Base-by-base conservation (phyloP, 257 asterid genomes). In the Haberlea rhodopensis region DNA sequence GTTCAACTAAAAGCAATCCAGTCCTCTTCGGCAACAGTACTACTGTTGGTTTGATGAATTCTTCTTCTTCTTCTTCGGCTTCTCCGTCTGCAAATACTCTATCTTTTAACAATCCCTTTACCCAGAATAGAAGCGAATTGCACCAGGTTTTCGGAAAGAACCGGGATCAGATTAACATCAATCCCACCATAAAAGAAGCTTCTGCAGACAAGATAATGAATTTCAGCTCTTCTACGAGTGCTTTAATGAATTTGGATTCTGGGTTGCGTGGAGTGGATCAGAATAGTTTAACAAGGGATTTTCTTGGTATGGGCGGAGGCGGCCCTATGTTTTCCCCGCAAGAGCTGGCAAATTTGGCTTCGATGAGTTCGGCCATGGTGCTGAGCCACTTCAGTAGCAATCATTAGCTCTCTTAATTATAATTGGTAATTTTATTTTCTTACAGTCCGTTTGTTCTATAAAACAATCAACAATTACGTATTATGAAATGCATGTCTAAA, bases 361-460 rank as follows among this genome's bases (percentile, higher is more conserved):
- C 92, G 8, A 82, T 90, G 85, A 81, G 75, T 68, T 80, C 95
- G 19, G 88, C 87, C 13, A 83, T 90, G 97, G 95, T 89, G 57
- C 72, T 90, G 67, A 77, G 78, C 83, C 90, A 85, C 75, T 85
- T 78, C 77, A 71, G 77, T 67, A 32, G 77, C 70, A 74, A 81
- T 61, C 86, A 73, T 68, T 82, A 86, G 81, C 75, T 16, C 57
- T 52, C 27, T 19, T 52, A 19, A 19, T 23, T 8, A 0, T 8
- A 8, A 19, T 8, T 8, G 57, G 26, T 52, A 19, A 52, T 52
- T 52, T 52, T 52, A 7, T 19, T 19, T 52, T 52, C 5, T 23
- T 23, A 52, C 57, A 52, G 27, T 19, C 16, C 27, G 57, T 43
- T 43, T 43, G 51, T 43, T 13, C 20, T 15, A 43, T 43, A 43